Base-by-base conservation (phyloP, 345 rosid species). In the Eucalyptus viminalis region DNA sequence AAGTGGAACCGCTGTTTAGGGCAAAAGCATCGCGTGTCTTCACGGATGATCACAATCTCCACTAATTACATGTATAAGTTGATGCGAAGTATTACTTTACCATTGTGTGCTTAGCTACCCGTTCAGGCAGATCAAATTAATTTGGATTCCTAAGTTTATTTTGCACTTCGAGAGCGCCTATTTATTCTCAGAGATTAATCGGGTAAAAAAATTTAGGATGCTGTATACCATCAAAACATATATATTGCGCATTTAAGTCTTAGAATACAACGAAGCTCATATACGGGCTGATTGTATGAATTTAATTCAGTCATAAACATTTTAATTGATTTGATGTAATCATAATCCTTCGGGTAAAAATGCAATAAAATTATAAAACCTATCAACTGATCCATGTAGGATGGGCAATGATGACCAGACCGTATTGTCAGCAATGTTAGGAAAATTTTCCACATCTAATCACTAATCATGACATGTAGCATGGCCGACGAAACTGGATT, bases 401-500 rank as follows among this genome's bases (percentile, higher is more conserved):
- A 40, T 40, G 43, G 43, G 6, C 5, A 40, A 40, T 40, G 43
- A 40, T 40, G 43, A 56, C 3, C 14, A 11, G 1, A 56, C 13
- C 13, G 1, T 24, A 56, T 24, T 5, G 27, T 56, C 2, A 24
- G 2, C 6, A 56, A 56, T 24, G 62, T 24, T 0, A 4, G 6
- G 29, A 56, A 56, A 56, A 9, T 22, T 56, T 24, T 22, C 62
- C 29, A 56, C 13, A 10, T 56, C 14, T 3, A 24, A 24, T 56
- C 29, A 56, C 62, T 56, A 24, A 56, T 56, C 62, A 56, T 24
- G 62, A 56, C 6, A 24, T 0, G 6, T 56, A 56, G 12, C 13
- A 56, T 56, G 62, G 29, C 13, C 29, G 2, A 24, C 5, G 5
- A 56, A 56, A 56, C 13, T 1, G 2, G 6, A 56, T 1, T 24